A percentile compares a stretch with the other conserved stretches of the same genome.
phyloP scores from a whole-genome alignment of 257 asterid species.

The Nicotiana sylvestris region DNA sequence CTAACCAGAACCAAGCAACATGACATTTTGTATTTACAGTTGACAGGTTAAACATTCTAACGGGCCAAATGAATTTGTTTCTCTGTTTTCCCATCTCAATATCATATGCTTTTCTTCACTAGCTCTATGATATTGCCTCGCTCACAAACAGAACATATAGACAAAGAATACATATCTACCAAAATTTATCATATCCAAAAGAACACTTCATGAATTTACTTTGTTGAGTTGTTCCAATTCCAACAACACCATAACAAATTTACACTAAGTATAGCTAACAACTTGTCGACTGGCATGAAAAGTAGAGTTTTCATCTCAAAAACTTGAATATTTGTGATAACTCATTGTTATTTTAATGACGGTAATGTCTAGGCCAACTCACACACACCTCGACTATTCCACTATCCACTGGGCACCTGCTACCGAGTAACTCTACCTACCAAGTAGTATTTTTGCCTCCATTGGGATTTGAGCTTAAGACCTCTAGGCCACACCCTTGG shows the following conservation, averaged over 20 bases:
- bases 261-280: not conserved
- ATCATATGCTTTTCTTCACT: not conserved
- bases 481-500: no score
- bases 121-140: not conserved
- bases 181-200: not conserved
- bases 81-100: not conserved
- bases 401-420: no score
- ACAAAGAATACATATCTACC: not conserved
- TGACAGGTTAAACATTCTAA: not conserved
- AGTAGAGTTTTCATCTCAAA: not conserved
- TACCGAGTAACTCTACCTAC: no score
- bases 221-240: not conserved
- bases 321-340: not conserved
- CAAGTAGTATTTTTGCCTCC: no score
- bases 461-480: no score
- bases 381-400: no score
- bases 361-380: no score
- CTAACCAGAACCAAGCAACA: not conserved
- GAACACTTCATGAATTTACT: not conserved
- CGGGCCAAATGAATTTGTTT: not conserved
- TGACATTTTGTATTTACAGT: not conserved
- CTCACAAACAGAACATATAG: not conserved
- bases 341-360: no score
- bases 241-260: not conserved
- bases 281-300: not conserved